Evolutionary conservation across 306 rosid species (phyloP).

Genomic region (Quercus agrifolia): DNA sequence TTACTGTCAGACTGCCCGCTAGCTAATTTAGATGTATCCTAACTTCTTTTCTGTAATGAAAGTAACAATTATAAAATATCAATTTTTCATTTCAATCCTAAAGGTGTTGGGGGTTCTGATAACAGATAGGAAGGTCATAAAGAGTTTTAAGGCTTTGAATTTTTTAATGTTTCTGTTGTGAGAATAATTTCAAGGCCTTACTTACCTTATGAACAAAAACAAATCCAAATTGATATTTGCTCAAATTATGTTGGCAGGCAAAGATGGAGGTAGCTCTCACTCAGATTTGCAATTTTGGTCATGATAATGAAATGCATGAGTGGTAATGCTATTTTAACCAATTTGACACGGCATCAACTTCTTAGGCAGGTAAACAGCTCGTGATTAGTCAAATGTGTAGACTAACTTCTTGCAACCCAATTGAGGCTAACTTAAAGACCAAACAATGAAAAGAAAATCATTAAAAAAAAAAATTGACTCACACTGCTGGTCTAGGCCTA

Average conservation of each 20-base stretch:
- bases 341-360: neutral
- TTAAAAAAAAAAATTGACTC: neutral
- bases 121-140: too few species aligned
- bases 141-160: too few species aligned
- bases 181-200: neutral
- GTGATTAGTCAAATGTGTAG: neutral
- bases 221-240: neutral
- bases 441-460: neutral
- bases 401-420: neutral
- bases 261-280: slow-evolving; percentile 7
- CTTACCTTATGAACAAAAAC: neutral
- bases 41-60: too few species aligned
- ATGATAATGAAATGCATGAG: neutral
- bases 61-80: too few species aligned
- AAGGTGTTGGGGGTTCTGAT: too few species aligned
- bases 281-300: neutral
- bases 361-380: neutral
- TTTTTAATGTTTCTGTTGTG: neutral
- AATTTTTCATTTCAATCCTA: too few species aligned
- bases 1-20: too few species aligned
- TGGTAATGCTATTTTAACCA: neutral
- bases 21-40: too few species aligned
- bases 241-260: neutral
- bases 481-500: too few species aligned
- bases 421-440: neutral